These are phyloP conservation scores for Plantago ovata DNA, from an alignment of 257 asterid species.

Conservation along the genomic window DNA sequence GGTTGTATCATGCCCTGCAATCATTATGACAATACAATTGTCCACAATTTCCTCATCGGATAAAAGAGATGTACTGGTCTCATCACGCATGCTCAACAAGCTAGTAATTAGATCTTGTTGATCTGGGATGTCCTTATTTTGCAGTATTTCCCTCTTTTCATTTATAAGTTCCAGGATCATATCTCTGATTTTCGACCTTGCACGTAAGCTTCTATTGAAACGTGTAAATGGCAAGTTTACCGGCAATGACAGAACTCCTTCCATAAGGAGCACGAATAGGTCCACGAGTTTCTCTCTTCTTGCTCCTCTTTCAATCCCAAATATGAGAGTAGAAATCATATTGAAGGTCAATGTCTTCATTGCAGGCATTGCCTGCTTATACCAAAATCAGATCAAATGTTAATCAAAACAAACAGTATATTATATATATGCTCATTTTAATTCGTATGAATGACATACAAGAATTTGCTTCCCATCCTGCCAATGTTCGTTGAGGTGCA, in stretches of 20 bases:
- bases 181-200: conserved; percentile 13
- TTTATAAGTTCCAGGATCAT: conserved; percentile 13
- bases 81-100: conserved; percentile 14
- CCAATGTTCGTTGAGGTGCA: conserved; percentile 3
- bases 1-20: conserved; percentile 30
- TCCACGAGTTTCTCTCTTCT: conserved; percentile 20
- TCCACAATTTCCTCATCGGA: conserved; percentile 25
- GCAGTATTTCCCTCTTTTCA: conserved; percentile 10
- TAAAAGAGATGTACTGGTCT: neutral
- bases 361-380: conserved; percentile 15
- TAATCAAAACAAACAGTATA: neutral
- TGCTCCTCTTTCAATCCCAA: conserved; percentile 22
- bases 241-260: conserved; percentile 14
- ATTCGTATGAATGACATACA: neutral
- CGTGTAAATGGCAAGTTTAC: conserved; percentile 19
- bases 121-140: neutral
- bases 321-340: conserved; percentile 14
- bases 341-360: conserved; percentile 27
- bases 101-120: conserved; percentile 18
- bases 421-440: neutral
- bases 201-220: conserved; percentile 16
- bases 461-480: neutral
- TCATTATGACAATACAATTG: conserved; percentile 21
- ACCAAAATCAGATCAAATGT: neutral
- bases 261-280: conserved; percentile 2